Evolutionary conservation across 2,329 filamentous ascomycete genomes (phyloP), one percentile per base, ranked within the genome.

Genomic region (Apiospora koreana): DNA sequence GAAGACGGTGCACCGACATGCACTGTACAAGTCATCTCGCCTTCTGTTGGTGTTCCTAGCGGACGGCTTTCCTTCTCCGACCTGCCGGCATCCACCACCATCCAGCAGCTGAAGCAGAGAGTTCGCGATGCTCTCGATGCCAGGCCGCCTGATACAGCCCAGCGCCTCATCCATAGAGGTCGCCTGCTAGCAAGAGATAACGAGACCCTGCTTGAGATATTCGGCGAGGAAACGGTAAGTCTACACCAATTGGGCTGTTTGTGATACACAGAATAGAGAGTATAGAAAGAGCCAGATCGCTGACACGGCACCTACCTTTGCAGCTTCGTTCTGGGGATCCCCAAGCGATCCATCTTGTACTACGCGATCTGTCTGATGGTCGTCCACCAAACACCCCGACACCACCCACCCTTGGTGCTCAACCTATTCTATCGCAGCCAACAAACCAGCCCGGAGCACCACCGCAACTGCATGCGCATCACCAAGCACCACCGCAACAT

Each of bases 151-250:
- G 84, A 89, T 71, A 84, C 88, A 43, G 83, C 86, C 43, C 88
- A 91, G 77, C 84, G 89, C 54, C 79, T 92, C 71, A 91, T 92
- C 46, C 86, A 91, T 75, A 83, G 86, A 54, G 89, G 89, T 0
- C 86, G 88, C 45, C 82, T 89, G 65, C 80, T 91, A 65, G 77
- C 82, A 41, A 84, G 84, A 67, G 88, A 90, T 46, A 79, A 80
- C 14, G 87, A 89, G 70, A 89, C 85, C 21, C 81, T 92, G 80
- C 76, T 84, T 31, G 85, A 88, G 46, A 79, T 91, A 3, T 88
- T 91, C 75, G 88, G 89, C 3, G 80, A 84, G 69, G 85, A 88
- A 71, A 79, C 82, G 68, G 87, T 89, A 81, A 73, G 85, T 76
- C 45, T 50, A 23, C 9, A n/a, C 31, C 45, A 21, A 31, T 65